Evolutionary conservation across 108 stramenopile species (phyloP).

Genomic region (Conticribra weissflogii): DNA sequence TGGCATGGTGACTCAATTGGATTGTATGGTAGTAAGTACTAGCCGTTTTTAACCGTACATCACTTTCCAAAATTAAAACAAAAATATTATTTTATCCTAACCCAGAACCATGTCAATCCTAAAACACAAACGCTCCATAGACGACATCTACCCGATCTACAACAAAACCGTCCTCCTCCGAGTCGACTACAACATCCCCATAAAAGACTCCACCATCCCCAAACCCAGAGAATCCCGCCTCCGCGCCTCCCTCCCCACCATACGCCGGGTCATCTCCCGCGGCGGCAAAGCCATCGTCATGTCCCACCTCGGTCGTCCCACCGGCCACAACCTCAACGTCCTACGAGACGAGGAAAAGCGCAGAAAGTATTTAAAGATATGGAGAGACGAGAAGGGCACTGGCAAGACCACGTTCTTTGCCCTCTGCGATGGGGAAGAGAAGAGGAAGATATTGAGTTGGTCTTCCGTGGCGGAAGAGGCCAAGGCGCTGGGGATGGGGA

Average conservation of each 20-base stretch:
- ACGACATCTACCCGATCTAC: slow-evolving; percentile 45
- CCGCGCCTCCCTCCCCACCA: slow-evolving; percentile 82
- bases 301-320: slow-evolving; percentile 91
- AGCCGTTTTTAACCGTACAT: too few species aligned
- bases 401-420: slow-evolving; percentile 50
- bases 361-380: slow-evolving; percentile 52
- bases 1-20: too few species aligned
- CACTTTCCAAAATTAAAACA: too few species aligned
- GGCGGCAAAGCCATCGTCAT: slow-evolving; percentile 77
- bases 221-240: slow-evolving; percentile 90
- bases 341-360: slow-evolving; percentile 10
- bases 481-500: not conserved
- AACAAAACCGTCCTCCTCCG: slow-evolving; percentile 71
- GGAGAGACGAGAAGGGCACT: slow-evolving; percentile 53
- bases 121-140: slow-evolving; percentile 41
- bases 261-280: slow-evolving; percentile 60
- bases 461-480: slow-evolving; percentile 30
- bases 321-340: slow-evolving; percentile 36
- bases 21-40: too few species aligned
- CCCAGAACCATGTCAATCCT: slow-evolving; percentile 32
- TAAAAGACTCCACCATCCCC: slow-evolving; percentile 58
- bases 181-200: slow-evolving; percentile 89
- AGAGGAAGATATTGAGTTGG: slow-evolving; percentile 48
- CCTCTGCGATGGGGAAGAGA: slow-evolving; percentile 26
- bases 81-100: too few species aligned